These are phyloP conservation scores for Venturia effusa DNA, from an alignment of 2,329 filamentous ascomycete genomes.

Conservation along the genomic window DNA sequence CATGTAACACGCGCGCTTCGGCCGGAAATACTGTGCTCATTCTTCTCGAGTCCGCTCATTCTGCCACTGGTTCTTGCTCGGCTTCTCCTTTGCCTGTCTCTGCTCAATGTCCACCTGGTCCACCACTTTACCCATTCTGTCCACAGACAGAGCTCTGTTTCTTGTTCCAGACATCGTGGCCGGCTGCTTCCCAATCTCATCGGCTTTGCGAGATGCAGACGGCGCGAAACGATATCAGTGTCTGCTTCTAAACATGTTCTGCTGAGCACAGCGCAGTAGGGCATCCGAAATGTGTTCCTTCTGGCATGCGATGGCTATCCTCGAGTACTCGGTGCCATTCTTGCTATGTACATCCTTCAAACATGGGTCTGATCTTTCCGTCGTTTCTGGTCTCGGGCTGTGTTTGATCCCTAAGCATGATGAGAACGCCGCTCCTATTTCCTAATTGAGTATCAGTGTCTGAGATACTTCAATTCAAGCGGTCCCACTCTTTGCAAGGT, in stretches of 20 bases:
- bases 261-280: not conserved
- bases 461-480: not conserved
- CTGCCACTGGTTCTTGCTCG: too few species aligned
- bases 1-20: too few species aligned
- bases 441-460: not conserved
- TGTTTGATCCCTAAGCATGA: not conserved
- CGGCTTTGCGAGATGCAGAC: not conserved
- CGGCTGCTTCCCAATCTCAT: not conserved
- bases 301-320: not conserved
- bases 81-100: too few species aligned
- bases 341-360: too few species aligned
- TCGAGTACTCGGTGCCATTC: too few species aligned
- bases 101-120: too few species aligned
- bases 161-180: not conserved
- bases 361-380: not conserved
- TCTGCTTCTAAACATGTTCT: not conserved
- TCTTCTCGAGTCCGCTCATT: too few species aligned
- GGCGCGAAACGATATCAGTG: not conserved
- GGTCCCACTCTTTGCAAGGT: not conserved
- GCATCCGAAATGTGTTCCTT: not conserved
- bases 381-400: not conserved
- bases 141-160: not conserved
- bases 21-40: too few species aligned
- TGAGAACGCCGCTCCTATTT: not conserved
- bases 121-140: too few species aligned